A percentile compares a stretch with the other conserved stretches of the same genome.
phyloP scores from a whole-genome alignment of 805 yeast species.

The Pichia ethanolica region DNA sequence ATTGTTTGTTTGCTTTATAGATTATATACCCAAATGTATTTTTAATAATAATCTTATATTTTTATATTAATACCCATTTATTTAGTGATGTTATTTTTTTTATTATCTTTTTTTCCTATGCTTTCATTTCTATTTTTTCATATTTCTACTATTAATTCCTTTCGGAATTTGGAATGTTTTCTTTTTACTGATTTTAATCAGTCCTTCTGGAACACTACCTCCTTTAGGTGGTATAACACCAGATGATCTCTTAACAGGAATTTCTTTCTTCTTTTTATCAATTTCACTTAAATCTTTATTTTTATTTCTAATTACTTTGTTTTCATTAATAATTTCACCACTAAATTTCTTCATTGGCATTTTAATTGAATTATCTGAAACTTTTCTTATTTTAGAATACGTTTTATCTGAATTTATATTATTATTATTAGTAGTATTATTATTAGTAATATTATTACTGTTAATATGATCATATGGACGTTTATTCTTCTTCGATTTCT shows the following conservation, averaged over 20 bases:
- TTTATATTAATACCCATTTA: too few relatives aligned
- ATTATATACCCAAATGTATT: too few relatives aligned
- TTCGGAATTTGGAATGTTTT: background rate
- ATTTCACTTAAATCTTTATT: background rate
- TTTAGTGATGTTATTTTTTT: too few relatives aligned
- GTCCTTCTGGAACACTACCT: conserved; percentile 3
- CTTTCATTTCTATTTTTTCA: too few relatives aligned
- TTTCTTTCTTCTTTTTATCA: conserved; percentile 1
- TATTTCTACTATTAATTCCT: too few relatives aligned
- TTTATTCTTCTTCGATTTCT: background rate
- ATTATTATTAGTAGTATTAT: background rate
- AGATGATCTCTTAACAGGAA: background rate
- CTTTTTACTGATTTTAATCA: conserved; percentile 12
- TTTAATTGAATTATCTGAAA: background rate
- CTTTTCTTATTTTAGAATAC: background rate
- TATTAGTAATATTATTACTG: background rate
- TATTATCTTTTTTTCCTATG: too few relatives aligned
- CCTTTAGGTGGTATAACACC: conserved; percentile 1
- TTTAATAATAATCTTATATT: too few relatives aligned
- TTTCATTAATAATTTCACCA: conserved; percentile 5
- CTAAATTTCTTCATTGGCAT: background rate
- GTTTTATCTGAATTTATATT: background rate
- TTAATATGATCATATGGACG: background rate
- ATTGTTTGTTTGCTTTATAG: too few relatives aligned
- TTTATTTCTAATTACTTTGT: background rate